These are phyloP conservation scores for Naematelia encephala DNA, from an alignment of 768 basidiomycete species.

Conservation along the genomic window DNA sequence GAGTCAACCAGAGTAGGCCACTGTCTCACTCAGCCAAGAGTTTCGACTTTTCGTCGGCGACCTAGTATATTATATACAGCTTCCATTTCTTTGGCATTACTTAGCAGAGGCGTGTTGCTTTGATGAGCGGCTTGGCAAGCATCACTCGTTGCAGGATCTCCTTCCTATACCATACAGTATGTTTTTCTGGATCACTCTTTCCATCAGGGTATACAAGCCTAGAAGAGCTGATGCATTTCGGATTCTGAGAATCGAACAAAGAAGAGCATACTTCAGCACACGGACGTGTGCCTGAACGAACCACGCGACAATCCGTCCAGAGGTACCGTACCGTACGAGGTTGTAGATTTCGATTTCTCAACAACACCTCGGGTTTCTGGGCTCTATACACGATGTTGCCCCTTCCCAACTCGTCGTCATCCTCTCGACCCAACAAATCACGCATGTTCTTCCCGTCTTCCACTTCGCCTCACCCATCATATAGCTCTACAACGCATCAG, in stretches of 20 bases:
- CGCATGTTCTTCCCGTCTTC: slow-evolving; percentile 16
- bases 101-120: not conserved
- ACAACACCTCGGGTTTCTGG: too few species aligned
- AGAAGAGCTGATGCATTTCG: too few species aligned
- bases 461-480: not conserved
- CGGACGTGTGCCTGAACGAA: not conserved
- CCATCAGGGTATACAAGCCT: not conserved
- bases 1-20: not conserved
- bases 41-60: not conserved
- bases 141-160: not conserved
- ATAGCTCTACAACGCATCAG: slow-evolving; percentile 10
- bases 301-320: not conserved
- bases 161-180: not conserved
- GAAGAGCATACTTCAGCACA: not conserved
- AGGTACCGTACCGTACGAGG: not conserved
- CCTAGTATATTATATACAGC: not conserved
- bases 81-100: not conserved
- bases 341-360: not conserved
- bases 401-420: not conserved
- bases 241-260: too few species aligned
- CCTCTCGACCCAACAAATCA: slow-evolving; percentile 5
- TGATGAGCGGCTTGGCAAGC: not conserved
- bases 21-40: not conserved
- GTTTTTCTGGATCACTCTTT: not conserved
- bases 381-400: slow-evolving; percentile 23